phyloP scores from a whole-genome alignment of 768 basidiomycete genomes.

The Phallus indusiatus region DNA sequence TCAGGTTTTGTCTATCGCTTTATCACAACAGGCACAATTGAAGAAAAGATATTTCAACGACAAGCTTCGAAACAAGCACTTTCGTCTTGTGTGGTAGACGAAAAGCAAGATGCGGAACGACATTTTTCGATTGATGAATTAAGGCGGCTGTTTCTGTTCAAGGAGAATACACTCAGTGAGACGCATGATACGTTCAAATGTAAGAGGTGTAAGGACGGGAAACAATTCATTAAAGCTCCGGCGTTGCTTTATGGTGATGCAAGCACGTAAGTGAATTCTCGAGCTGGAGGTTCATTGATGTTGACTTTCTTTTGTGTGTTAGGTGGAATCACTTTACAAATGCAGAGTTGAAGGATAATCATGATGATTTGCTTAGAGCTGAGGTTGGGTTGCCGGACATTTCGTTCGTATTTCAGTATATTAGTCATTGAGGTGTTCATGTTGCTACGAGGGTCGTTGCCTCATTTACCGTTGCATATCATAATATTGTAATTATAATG shows the following conservation, averaged over 20 bases:
- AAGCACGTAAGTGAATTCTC: slow-evolving; percentile 67
- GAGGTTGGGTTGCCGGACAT: slow-evolving; percentile 79
- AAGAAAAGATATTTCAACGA: slow-evolving; percentile 98
- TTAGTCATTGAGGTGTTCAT: slow-evolving; percentile 54
- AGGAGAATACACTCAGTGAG: slow-evolving; percentile 77
- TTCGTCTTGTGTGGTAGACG: slow-evolving; percentile 96
- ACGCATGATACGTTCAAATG: slow-evolving; percentile 99
- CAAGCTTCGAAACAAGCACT: slow-evolving; percentile 95
- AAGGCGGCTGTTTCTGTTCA: slow-evolving; percentile 85
- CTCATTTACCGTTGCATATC: no score
- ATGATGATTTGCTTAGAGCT: slow-evolving; percentile 89
- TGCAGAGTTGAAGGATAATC: slow-evolving; percentile 76
- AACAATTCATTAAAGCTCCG: slow-evolving; percentile 71
- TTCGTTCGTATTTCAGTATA: slow-evolving; percentile 94
- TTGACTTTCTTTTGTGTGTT: background rate
- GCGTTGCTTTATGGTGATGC: slow-evolving; percentile 93
- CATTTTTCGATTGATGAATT: slow-evolving; percentile 90
- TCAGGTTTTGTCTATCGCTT: slow-evolving; percentile 97
- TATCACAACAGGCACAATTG: slow-evolving; percentile 93
- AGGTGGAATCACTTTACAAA: slow-evolving; percentile 99
- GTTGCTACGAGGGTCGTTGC: no score
- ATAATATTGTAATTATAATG: no score
- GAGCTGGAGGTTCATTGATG: background rate
- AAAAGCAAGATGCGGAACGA: slow-evolving; percentile 89
- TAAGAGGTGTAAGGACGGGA: slow-evolving; percentile 80